Evolutionary conservation across 2,329 filamentous ascomycete species (phyloP).

Genomic region (Clonostachys chloroleuca): DNA sequence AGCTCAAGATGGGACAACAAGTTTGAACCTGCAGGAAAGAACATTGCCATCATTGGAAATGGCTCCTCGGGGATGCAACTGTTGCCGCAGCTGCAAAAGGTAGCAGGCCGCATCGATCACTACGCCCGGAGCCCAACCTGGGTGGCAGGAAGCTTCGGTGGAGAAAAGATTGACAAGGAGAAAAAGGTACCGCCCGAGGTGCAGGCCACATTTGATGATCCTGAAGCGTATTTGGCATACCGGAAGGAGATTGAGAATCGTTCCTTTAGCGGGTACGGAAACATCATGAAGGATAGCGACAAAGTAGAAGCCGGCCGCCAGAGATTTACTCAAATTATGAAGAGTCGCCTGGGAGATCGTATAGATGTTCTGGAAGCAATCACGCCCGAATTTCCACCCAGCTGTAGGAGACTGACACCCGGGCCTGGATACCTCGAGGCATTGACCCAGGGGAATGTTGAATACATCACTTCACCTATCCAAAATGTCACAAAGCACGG

Average conservation of each 20-base stretch:
- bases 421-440: background rate
- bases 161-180: constrained; percentile 14
- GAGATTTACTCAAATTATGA: too few species aligned
- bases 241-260: too few species aligned
- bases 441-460: background rate
- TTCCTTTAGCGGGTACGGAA: too few species aligned
- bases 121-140: constrained; percentile 36
- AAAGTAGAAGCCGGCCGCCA: too few species aligned
- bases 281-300: too few species aligned
- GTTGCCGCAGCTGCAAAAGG: constrained; percentile 25
- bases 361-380: background rate
- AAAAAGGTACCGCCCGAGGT: constrained; percentile 16
- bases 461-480: background rate
- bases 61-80: constrained; percentile 51
- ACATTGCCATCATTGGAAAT: constrained; percentile 51
- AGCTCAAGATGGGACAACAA: constrained; percentile 45
- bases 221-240: too few species aligned
- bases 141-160: constrained; percentile 13
- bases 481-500: background rate
- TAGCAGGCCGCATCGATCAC: constrained; percentile 30
- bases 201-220: too few species aligned
- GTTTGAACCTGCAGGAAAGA: constrained; percentile 44
- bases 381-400: background rate
- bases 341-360: too few species aligned
- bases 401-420: background rate